A percentile compares a stretch with the other conserved stretches of the same genome.
Evolutionary conservation across 1,284 basidiomycete species (phyloP).

Genomic region (Cystobasidium sp.): DNA sequence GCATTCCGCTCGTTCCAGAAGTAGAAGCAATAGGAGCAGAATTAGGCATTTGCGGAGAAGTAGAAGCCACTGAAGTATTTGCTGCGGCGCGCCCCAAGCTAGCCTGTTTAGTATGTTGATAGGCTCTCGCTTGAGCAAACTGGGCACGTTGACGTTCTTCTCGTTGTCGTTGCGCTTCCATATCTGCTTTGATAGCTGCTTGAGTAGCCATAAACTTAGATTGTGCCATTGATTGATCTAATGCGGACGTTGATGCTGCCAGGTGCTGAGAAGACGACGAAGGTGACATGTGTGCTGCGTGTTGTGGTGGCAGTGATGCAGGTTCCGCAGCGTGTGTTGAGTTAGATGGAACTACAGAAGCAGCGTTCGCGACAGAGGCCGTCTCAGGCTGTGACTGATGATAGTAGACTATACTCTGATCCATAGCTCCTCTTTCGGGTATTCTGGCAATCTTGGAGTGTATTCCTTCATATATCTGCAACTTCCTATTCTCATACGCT

Average conservation of each 20-base stretch:
- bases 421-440: conserved; percentile 53
- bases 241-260: conserved; percentile 6
- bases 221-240: background rate
- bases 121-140: conserved; percentile 10
- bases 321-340: conserved; percentile 2
- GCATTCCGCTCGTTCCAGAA: background rate
- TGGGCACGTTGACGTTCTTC: conserved; percentile 32
- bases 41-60: background rate
- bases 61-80: background rate
- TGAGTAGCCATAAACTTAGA: conserved; percentile 36
- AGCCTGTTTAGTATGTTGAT: conserved; percentile 26
- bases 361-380: background rate
- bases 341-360: background rate
- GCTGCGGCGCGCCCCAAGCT: background rate
- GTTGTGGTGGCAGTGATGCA: conserved; percentile 17
- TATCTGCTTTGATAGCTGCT: conserved; percentile 24
- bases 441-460: conserved; percentile 76
- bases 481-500: conserved; percentile 72
- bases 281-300: conserved; percentile 4
- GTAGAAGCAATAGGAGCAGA: conserved; percentile 1
- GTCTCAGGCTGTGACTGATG: conserved; percentile 38
- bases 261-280: conserved; percentile 2
- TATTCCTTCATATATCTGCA: conserved; percentile 78
- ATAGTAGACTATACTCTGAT: conserved; percentile 51
- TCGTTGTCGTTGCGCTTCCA: conserved; percentile 21